These are phyloP conservation scores for Ciborinia camelliae DNA, from an alignment of 2,329 filamentous ascomycete genomes.

Conservation along the genomic window DNA sequence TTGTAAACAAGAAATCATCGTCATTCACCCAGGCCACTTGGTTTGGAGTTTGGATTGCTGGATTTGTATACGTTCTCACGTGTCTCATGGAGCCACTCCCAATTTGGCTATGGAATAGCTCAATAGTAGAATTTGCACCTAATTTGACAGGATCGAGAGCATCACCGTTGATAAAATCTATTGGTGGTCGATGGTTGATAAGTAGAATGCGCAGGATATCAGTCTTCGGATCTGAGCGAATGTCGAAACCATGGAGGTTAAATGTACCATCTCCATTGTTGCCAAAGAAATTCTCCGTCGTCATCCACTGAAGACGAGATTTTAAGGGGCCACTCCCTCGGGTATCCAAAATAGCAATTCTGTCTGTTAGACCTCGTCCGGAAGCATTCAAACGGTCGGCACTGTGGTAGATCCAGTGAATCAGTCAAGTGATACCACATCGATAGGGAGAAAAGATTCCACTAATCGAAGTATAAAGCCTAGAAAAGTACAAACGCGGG, in stretches of 20 bases:
- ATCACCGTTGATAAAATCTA: slow-evolving; percentile 36
- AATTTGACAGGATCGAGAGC: slow-evolving; percentile 34
- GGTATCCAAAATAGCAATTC: slow-evolving; percentile 33
- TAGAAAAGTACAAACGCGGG: slow-evolving; percentile 30
- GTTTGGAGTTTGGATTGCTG: slow-evolving; percentile 40
- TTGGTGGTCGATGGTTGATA: slow-evolving; percentile 39
- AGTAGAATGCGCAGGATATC: slow-evolving; percentile 35
- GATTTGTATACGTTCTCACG: slow-evolving; percentile 36
- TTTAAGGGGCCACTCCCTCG: slow-evolving; percentile 26
- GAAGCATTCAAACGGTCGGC: slow-evolving; percentile 30
- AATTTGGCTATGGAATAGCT: slow-evolving; percentile 37
- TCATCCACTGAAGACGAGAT: slow-evolving; percentile 30
- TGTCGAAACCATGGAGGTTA: slow-evolving; percentile 39
- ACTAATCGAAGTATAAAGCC: neutral
- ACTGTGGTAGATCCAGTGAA: slow-evolving; percentile 18
- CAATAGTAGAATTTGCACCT: slow-evolving; percentile 41
- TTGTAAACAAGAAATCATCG: slow-evolving; percentile 40
- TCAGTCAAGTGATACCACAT: neutral
- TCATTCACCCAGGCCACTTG: slow-evolving; percentile 37
- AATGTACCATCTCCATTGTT: slow-evolving; percentile 33
- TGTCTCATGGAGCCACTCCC: slow-evolving; percentile 34
- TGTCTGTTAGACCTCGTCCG: slow-evolving; percentile 28
- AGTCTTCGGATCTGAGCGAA: slow-evolving; percentile 30
- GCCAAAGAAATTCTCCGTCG: slow-evolving; percentile 28
- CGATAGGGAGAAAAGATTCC: neutral